Base-by-base conservation (phyloP, 345 rosid species). In the Camelina hispida region DNA sequence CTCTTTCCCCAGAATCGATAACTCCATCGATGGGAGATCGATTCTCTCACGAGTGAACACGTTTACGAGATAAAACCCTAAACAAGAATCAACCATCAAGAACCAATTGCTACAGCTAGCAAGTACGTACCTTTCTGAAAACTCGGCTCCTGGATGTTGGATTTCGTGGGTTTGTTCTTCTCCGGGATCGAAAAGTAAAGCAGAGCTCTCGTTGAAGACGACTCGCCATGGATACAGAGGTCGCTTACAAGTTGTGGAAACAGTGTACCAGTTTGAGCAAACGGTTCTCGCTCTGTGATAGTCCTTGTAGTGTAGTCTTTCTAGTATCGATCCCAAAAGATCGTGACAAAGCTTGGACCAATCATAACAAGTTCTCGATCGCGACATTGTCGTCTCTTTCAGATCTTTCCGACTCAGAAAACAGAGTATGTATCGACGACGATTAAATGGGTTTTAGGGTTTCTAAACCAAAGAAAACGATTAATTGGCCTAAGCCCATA, bases 301-400 rank as follows among this genome's bases (percentile, higher is more conserved):
- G 50, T 66, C 78, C 3, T 48, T 13, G 30, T 30, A 16, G 61
- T 2, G 4, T 10, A 74, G 48, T 32, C 72, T 1, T 58, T 74
- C 73, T 23, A 74, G n/a, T 51, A 74, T 67, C 8, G 53, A 22
- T 74, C 46, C 23, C 10, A 58, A 28, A 2, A 28, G 6, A 66
- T 74, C 78, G 12, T 72, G 44, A 60, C 35, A 58, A 30, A 74
- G 61, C 35, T 74, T 38, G 1, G 73, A 74, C 78, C 78, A 74
- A 50, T 67, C 78, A 50, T 13, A 46, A 8, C 56, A 35, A 32
- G 0, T 18, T 64, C 23, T 73, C 8, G 77, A 28, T 28, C 30
- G 30, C 30, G 30, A 73, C 77, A 63, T 63, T 43, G 60, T 63
- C 28, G 54, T 73, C 30, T 43, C 53, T 62, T 51, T 52, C 35